A percentile compares a stretch with the other conserved stretches of the same genome.
These are phyloP conservation scores for Ambrosiella xylebori DNA, from an alignment of 2,329 filamentous ascomycete genomes.

Conservation along the genomic window DNA sequence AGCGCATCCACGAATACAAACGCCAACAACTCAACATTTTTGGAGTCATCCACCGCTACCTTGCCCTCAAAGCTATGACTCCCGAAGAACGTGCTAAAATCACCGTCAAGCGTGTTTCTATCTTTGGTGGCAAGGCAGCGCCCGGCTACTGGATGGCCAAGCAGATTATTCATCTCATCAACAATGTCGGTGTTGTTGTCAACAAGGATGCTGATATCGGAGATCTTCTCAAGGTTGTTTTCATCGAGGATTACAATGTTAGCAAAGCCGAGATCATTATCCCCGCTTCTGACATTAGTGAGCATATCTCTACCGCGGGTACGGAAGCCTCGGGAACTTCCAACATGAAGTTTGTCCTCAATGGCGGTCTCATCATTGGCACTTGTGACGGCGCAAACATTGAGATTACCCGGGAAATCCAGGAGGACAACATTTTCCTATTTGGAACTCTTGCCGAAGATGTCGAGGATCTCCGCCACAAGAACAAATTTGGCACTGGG, in stretches of 20 bases:
- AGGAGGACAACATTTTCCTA: slow-evolving; percentile 94
- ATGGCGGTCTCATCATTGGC: slow-evolving; percentile 91
- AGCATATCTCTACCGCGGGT: slow-evolving; percentile 95
- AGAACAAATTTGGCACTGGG: slow-evolving; percentile 70
- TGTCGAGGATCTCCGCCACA: slow-evolving; percentile 86
- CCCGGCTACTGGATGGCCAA: slow-evolving; percentile 99
- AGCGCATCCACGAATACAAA: slow-evolving; percentile 99
- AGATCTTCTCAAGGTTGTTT: slow-evolving; percentile 90
- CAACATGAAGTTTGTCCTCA: slow-evolving; percentile 99
- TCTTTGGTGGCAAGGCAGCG: slow-evolving; percentile 95
- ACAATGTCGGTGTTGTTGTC: slow-evolving; percentile 73
- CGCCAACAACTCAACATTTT: slow-evolving; percentile 98
- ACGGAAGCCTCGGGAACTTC: slow-evolving; percentile 81
- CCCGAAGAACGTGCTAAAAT: slow-evolving; percentile 81
- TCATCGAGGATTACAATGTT: slow-evolving; percentile 96
- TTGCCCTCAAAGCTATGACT: slow-evolving; percentile 71
- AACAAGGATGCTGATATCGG: slow-evolving; percentile 88
- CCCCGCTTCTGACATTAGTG: slow-evolving; percentile 87
- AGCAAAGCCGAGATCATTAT: slow-evolving; percentile 97
- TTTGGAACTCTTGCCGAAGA: slow-evolving; percentile 94
- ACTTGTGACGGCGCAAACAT: slow-evolving; percentile 97
- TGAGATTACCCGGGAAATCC: slow-evolving; percentile 93
- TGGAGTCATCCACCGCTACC: slow-evolving; percentile 86
- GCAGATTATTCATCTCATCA: slow-evolving; percentile 93
- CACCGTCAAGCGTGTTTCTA: slow-evolving; percentile 70